Evolutionary conservation across 345 rosid genomes (phyloP).

Genomic region (Sapria himalayana): DNA sequence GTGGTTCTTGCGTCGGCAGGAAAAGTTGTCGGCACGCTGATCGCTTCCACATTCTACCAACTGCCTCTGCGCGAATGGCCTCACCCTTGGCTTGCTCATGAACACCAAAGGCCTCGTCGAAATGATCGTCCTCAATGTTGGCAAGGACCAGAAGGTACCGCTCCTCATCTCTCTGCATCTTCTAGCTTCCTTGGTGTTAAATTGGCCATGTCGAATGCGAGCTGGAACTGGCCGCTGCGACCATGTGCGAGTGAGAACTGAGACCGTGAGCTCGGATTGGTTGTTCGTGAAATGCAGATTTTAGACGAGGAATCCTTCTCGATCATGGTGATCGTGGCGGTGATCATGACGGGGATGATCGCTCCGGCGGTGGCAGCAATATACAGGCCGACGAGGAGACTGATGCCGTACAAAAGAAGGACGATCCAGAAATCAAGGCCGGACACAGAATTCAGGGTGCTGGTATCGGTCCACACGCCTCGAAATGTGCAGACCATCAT

Average conservation of each 20-base stretch:
- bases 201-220: too few relatives aligned
- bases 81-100: conserved; percentile 68
- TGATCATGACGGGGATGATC: conserved; percentile 53
- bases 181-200: not conserved
- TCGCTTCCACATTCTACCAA: conserved; percentile 30
- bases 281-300: conserved; percentile 30
- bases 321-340: conserved; percentile 56
- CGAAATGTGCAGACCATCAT: conserved; percentile 77
- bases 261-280: too few relatives aligned
- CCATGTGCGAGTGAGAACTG: too few relatives aligned
- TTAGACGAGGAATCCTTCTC: conserved; percentile 64
- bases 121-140: conserved; percentile 82
- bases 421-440: conserved; percentile 45
- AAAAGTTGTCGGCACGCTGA: conserved; percentile 45
- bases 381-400: conserved; percentile 42
- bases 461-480: conserved; percentile 72
- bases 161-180: too few relatives aligned
- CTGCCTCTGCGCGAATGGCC: conserved; percentile 70
- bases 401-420: conserved; percentile 43
- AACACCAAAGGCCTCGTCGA: conserved; percentile 91
- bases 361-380: conserved; percentile 40
- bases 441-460: conserved; percentile 41
- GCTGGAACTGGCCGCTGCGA: too few relatives aligned
- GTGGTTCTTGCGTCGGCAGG: conserved; percentile 42
- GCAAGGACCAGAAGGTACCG: conserved; percentile 61